Evolutionary conservation across 192 early-diverging fungal genomes (phyloP).

Genomic region (Linnemannia hyalina): DNA sequence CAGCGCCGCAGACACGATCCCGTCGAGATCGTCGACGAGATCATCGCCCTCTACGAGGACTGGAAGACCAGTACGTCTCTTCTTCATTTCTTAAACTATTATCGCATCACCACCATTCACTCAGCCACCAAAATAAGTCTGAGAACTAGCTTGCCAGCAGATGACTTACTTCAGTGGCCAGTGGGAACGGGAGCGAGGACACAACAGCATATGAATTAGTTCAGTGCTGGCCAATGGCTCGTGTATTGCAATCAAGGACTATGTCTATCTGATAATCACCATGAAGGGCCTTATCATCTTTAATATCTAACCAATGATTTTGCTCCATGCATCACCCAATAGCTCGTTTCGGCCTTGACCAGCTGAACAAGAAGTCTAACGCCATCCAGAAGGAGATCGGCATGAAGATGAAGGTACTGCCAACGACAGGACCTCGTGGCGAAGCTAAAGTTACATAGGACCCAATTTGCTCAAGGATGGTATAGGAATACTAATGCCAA

Average conservation of each 20-base stretch:
- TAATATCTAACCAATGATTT: not conserved
- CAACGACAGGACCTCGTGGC: constrained; percentile 47
- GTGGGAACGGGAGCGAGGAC: not conserved
- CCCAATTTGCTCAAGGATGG: not conserved
- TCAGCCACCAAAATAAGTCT: not conserved
- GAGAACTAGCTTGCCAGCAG: not conserved
- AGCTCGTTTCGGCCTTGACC: constrained; percentile 90
- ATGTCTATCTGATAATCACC: not conserved
- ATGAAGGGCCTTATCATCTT: not conserved
- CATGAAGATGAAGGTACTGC: constrained; percentile 83
- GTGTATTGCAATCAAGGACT: not conserved
- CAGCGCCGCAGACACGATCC: constrained; percentile 89
- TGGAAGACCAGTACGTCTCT: constrained; percentile 84
- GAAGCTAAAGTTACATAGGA: not conserved
- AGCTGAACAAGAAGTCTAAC: constrained; percentile 93
- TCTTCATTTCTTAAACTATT: not conserved
- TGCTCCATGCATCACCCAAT: not conserved
- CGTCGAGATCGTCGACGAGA: constrained; percentile 91
- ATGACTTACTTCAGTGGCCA: not conserved
- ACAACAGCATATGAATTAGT: not conserved
- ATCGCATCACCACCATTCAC: not conserved
- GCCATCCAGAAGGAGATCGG: constrained; percentile 93
- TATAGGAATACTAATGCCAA: not conserved
- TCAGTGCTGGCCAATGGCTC: not conserved
- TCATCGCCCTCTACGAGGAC: constrained; percentile 89